Percentiles rank a stretch among this genome's conserved stretches.
phyloP scores from a whole-genome alignment of 2,329 filamentous ascomycete genomes.

The Colletotrichum orbiculare region DNA sequence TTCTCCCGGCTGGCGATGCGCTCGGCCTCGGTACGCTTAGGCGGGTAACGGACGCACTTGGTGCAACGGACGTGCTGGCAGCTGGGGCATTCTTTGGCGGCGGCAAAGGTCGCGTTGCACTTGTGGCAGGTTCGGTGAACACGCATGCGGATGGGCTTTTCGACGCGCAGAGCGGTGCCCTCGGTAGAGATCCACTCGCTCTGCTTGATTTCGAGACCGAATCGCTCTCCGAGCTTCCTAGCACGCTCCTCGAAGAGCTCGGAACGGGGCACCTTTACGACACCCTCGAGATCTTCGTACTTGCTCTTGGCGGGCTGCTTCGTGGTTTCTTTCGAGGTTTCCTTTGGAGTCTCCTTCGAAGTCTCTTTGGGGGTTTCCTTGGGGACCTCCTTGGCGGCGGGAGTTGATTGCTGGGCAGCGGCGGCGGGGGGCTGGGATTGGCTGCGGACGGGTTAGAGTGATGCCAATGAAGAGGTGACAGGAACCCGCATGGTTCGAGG shows the following conservation, averaged over 20 bases:
- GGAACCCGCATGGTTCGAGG: background rate
- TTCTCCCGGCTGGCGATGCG: conserved; percentile 63
- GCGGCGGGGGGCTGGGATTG: conserved; percentile 16
- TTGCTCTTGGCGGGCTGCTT: conserved; percentile 37
- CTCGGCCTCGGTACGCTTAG: conserved; percentile 69
- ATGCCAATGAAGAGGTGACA: background rate
- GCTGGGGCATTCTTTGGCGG: conserved; percentile 77
- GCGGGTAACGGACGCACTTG: conserved; percentile 80
- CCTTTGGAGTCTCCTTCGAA: too few species aligned
- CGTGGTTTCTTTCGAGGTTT: background rate
- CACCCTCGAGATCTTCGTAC: conserved; percentile 37
- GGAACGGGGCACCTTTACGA: conserved; percentile 57
- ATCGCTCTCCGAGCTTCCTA: conserved; percentile 65
- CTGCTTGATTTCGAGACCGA: conserved; percentile 66
- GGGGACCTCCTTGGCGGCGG: conserved; percentile 19
- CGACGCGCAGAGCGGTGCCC: conserved; percentile 71
- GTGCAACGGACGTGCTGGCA: conserved; percentile 87
- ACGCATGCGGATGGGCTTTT: conserved; percentile 82
- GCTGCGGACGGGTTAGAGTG: conserved; percentile 25
- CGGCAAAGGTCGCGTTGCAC: conserved; percentile 80
- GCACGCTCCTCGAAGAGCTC: conserved; percentile 68
- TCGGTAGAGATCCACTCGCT: conserved; percentile 63
- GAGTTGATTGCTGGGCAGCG: conserved; percentile 14
- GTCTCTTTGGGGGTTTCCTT: too few species aligned
- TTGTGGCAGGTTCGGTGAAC: conserved; percentile 84